Percentiles rank a stretch among this genome's conserved stretches.
Evolutionary conservation across 345 rosid genomes (phyloP).

Genomic region (Garcia nutans): DNA sequence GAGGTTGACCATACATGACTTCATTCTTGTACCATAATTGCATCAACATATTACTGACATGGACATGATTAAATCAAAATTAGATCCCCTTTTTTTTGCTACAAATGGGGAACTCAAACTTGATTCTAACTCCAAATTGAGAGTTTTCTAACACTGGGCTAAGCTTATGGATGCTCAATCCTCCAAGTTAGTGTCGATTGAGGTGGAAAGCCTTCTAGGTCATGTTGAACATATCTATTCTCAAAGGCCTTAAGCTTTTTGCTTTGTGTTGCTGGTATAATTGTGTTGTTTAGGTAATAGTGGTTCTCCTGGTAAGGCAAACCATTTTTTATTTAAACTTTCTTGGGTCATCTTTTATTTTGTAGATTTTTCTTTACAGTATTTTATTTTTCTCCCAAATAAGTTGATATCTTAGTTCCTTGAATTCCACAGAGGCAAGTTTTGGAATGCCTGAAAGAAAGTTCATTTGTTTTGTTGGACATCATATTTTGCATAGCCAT

Average conservation of each 20-base stretch:
- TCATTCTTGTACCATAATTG: background rate
- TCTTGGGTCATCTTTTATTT: background rate
- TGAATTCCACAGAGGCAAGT: slow-evolving; percentile 31
- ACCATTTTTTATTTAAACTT: background rate
- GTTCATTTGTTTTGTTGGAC: slow-evolving; percentile 54
- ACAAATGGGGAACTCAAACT: background rate
- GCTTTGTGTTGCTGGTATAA: background rate
- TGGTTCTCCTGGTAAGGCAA: background rate
- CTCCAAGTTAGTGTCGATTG: no score
- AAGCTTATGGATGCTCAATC: no score
- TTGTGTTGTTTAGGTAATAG: background rate
- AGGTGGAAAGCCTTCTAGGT: no score
- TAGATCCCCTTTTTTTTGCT: background rate
- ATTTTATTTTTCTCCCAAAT: slow-evolving; percentile 1
- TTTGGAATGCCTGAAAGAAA: slow-evolving; percentile 42
- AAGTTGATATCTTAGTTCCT: background rate
- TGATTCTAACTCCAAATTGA: background rate
- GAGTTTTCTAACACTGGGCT: no score
- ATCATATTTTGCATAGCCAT: slow-evolving; percentile 56
- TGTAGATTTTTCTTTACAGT: background rate
- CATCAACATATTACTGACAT: background rate
- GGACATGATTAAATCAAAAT: background rate
- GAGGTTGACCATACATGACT: background rate
- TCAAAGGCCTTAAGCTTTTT: background rate
- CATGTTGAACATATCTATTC: no score